Conservation (phyloP, 2,329 filamentous ascomycete species). For the Fusarium beomiforme region DNA sequence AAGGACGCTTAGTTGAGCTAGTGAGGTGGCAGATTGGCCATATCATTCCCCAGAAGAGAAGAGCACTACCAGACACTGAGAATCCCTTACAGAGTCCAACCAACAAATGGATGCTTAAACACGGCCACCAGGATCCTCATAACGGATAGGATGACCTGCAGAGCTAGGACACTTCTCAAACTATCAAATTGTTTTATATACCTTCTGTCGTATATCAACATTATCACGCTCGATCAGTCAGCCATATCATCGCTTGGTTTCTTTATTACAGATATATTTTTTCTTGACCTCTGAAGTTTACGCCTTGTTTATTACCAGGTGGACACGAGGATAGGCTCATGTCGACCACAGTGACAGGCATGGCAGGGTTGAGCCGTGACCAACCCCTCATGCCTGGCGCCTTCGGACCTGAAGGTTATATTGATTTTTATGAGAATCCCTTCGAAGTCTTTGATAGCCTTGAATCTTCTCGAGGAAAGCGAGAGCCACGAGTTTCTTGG, state of each 20-base stretch:
- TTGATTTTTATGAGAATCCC: constrained; percentile 45
- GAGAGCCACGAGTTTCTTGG: constrained; percentile 32
- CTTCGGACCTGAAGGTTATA: constrained; percentile 45
- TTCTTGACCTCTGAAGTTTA: not conserved
- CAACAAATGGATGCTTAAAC: constrained; percentile 3
- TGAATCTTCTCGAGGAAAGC: constrained; percentile 39
- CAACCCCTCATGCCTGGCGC: constrained; percentile 43
- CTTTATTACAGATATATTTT: not conserved
- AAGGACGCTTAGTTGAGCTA: constrained; percentile 21
- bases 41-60: not conserved
- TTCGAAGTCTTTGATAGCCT: constrained; percentile 39
- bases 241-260: not conserved
- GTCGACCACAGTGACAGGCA: not conserved
- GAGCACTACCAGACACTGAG: not conserved
- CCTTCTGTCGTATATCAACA: constrained; percentile 13
- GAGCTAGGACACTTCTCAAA: not conserved
- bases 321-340: not conserved
- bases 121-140: not conserved
- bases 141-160: not conserved
- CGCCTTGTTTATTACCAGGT: not conserved
- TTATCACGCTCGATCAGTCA: not conserved
- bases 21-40: not conserved
- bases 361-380: constrained; percentile 20
- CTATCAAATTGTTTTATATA: constrained; percentile 15
- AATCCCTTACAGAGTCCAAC: not conserved